Conservation (phyloP, 139 green algal species). For the Picochlorum sp. region DNA sequence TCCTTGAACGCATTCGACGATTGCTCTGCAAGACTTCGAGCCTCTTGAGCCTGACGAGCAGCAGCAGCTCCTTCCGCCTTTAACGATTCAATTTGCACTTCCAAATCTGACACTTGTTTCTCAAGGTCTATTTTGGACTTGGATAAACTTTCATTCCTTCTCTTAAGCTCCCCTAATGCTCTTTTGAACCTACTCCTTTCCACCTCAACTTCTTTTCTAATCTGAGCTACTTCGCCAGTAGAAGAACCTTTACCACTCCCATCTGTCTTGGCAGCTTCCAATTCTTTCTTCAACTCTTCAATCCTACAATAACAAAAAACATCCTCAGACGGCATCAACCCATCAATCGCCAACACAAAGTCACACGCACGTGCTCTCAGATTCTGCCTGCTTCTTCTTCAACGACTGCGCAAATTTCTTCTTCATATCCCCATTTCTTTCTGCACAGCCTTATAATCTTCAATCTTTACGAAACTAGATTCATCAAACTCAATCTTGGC, state of each 20-base stretch:
- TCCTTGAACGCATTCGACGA: slow-evolving; percentile 19
- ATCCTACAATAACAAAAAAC: not conserved
- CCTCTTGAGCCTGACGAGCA: slow-evolving; percentile 10
- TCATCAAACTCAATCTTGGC: not conserved
- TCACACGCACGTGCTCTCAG: not conserved
- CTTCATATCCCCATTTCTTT: not conserved
- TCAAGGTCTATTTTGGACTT: slow-evolving; percentile 33
- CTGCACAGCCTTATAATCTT: not conserved
- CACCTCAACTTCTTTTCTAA: slow-evolving; percentile 29
- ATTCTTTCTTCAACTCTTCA: not conserved
- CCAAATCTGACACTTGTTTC: not conserved
- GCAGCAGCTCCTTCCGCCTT: not conserved
- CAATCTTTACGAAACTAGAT: not conserved
- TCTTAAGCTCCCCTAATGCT: slow-evolving; percentile 32
- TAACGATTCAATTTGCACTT: not conserved
- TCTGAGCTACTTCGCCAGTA: slow-evolving; percentile 13
- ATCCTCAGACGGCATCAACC: too few species aligned
- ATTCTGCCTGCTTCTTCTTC: not conserved
- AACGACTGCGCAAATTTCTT: not conserved
- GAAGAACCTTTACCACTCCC: not conserved
- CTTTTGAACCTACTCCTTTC: slow-evolving; percentile 34
- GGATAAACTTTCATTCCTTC: slow-evolving; percentile 30
- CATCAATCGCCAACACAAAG: not conserved
- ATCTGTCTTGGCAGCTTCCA: not conserved
- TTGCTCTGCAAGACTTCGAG: slow-evolving; percentile 8